Percentiles rank a stretch among this genome's conserved stretches.
Conservation (phyloP, 495 filamentous ascomycete species). For the Daldinia grandis region DNA sequence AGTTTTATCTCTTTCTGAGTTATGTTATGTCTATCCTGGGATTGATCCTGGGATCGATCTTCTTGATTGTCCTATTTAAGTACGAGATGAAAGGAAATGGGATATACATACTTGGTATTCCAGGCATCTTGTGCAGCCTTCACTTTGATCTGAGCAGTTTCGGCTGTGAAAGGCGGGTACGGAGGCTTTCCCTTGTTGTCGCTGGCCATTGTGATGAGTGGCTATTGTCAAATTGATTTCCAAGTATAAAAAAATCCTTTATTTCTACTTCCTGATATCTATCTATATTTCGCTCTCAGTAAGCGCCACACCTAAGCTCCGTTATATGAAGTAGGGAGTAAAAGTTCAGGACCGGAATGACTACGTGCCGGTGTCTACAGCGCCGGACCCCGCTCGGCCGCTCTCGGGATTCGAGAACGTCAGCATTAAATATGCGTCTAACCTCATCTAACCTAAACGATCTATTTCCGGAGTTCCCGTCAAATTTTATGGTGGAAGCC, state of each 20-base stretch:
- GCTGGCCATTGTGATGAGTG: constrained; percentile 19
- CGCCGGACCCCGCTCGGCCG: constrained; percentile 25
- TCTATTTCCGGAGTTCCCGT: background rate
- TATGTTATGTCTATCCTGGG: background rate
- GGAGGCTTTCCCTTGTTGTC: constrained; percentile 47
- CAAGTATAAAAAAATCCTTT: background rate
- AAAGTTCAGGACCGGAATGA: background rate
- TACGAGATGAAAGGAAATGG: background rate
- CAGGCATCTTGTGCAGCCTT: constrained; percentile 86
- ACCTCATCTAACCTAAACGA: constrained; percentile 16
- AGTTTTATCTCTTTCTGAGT: background rate
- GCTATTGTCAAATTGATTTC: background rate
- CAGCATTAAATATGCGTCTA: background rate
- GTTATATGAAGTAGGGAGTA: constrained; percentile 9
- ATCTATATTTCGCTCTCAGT: background rate
- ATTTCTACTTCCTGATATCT: background rate
- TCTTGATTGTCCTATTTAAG: too few relatives aligned
- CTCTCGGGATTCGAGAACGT: constrained; percentile 10
- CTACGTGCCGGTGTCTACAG: constrained; percentile 12
- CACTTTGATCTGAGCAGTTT: constrained; percentile 79
- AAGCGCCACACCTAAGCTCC: background rate
- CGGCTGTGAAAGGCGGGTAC: constrained; percentile 80
- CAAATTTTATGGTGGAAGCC: background rate
- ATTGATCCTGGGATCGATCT: too few relatives aligned
- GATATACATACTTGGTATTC: constrained; percentile 74